These are phyloP conservation scores for Penicillium goetzii DNA, from an alignment of 495 filamentous ascomycete species.

Conservation along the genomic window DNA sequence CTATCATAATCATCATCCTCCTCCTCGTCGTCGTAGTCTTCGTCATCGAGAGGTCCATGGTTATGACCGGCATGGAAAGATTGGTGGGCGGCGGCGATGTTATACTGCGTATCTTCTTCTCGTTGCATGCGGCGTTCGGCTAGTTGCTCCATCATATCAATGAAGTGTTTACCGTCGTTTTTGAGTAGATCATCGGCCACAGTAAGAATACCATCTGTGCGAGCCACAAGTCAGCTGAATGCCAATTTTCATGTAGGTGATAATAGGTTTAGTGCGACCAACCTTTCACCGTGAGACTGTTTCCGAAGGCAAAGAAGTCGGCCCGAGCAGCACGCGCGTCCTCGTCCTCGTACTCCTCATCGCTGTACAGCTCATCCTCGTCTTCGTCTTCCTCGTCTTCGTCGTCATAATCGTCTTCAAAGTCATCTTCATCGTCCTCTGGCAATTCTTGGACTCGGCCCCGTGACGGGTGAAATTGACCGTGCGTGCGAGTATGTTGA, in stretches of 20 bases:
- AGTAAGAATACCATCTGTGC: conserved; percentile 91
- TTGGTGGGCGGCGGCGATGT: conserved; percentile 60
- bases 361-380: conserved; percentile 57
- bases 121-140: conserved; percentile 96
- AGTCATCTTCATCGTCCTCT: conserved; percentile 68
- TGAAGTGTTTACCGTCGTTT: conserved; percentile 99
- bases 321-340: conserved; percentile 56
- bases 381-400: conserved; percentile 53
- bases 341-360: conserved; percentile 58
- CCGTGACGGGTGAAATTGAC: conserved; percentile 54
- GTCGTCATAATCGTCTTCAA: conserved; percentile 57
- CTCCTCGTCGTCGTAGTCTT: conserved; percentile 74
- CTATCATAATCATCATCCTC: conserved; percentile 90
- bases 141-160: conserved; percentile 99
- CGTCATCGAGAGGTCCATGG: conserved; percentile 71
- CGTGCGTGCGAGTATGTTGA: conserved; percentile 48
- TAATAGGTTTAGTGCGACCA: conserved; percentile 33
- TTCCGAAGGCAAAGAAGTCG: conserved; percentile 97
- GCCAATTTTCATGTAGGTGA: conserved; percentile 25
- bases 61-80: conserved; percentile 64
- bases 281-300: conserved; percentile 97
- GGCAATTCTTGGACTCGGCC: conserved; percentile 64
- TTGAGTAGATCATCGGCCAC: conserved; percentile 98
- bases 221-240: conserved; percentile 38
- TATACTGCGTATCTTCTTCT: conserved; percentile 85